A percentile compares a stretch with the other conserved stretches of the same genome.
phyloP scores from a whole-genome alignment of 805 yeast species.

The Nakazawaea molendinolei region DNA sequence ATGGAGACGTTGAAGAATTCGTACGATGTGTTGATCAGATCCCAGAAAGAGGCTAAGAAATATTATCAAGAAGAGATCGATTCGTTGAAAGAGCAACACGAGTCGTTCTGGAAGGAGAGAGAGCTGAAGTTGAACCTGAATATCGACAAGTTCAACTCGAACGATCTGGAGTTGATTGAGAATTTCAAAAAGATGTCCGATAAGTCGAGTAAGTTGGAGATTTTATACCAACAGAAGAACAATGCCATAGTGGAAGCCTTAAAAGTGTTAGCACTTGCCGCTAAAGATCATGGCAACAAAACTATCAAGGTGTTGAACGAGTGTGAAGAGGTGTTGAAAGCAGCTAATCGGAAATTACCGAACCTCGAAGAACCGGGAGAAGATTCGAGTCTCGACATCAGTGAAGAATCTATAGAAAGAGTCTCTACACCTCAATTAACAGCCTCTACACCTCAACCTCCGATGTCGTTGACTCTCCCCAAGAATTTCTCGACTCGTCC shows the following conservation, averaged over 20 bases:
- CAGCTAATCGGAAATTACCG: slow-evolving; percentile 13
- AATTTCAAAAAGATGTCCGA: slow-evolving; percentile 40
- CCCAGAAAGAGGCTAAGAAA: slow-evolving; percentile 45
- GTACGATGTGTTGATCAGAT: slow-evolving; percentile 47
- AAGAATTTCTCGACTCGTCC: neutral
- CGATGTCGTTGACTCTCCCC: slow-evolving; percentile 5
- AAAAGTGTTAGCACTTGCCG: slow-evolving; percentile 33
- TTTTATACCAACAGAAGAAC: slow-evolving; percentile 41
- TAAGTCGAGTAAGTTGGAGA: slow-evolving; percentile 43
- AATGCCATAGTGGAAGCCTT: slow-evolving; percentile 35
- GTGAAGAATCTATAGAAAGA: neutral
- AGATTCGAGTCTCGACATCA: neutral
- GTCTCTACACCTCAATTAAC: neutral
- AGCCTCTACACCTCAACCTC: slow-evolving; percentile 7
- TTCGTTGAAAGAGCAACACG: slow-evolving; percentile 30
- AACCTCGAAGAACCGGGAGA: neutral
- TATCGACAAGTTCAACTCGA: slow-evolving; percentile 29
- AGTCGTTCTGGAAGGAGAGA: slow-evolving; percentile 29
- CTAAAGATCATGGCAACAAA: slow-evolving; percentile 44
- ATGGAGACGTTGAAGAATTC: slow-evolving; percentile 48
- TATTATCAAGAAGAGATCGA: slow-evolving; percentile 39
- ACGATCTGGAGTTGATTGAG: slow-evolving; percentile 44
- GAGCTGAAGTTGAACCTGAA: slow-evolving; percentile 30
- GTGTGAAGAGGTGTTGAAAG: slow-evolving; percentile 38
- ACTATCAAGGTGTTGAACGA: slow-evolving; percentile 37